Evolutionary conservation across 495 filamentous ascomycete genomes (phyloP), one percentile per base, ranked within the genome.

Genomic region (Aspergillus sclerotiicarbonarius): DNA sequence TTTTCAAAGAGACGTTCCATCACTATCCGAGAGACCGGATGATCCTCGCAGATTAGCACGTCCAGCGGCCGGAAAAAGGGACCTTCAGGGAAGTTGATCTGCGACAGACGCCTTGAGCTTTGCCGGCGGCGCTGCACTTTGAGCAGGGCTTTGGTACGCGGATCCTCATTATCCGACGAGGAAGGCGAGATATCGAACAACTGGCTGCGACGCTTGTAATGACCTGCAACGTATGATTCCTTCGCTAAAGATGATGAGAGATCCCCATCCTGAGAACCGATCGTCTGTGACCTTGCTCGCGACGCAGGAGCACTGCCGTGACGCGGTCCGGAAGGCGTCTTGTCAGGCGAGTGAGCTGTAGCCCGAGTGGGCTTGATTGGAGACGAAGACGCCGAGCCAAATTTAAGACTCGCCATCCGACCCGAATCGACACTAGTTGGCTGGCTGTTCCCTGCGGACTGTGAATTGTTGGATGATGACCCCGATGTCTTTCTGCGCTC

Each of bases 1-100:
- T 96, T 98, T 71, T 98, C 95, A 45, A 98, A 84, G 6, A 98
- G 75, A 57, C 92, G 90, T 67, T 98, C 94, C 94, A 98, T 96
- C 20, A 98, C 92, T 71, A 98, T 80, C 46, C 92, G 84, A 15
- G 93, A 96, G n/a, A 98, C 91, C 0, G 95, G 95, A 67, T 98
- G 94, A 70, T 98, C 95, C 74, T 98, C 94, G 70, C 94, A 98
- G 52, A 98, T 92, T 30, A 98, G 81, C 18, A 98, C 88, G 72
- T 98, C 92, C 39, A 98, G 72, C 48, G 94, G 90, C 19, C 95
- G 85, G 72, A 96, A 98, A 35, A 85, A 74, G 12, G 95, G 95
- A 0, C 90, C 89, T 59, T 92, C 91, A 31, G 84, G 80, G 32
- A 94, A 67, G 54, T 84, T 90, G 56, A 98, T 90, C 60, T 93